Conservation (phyloP, 2,329 filamentous ascomycete genomes). For the Nothopassalora personata region DNA sequence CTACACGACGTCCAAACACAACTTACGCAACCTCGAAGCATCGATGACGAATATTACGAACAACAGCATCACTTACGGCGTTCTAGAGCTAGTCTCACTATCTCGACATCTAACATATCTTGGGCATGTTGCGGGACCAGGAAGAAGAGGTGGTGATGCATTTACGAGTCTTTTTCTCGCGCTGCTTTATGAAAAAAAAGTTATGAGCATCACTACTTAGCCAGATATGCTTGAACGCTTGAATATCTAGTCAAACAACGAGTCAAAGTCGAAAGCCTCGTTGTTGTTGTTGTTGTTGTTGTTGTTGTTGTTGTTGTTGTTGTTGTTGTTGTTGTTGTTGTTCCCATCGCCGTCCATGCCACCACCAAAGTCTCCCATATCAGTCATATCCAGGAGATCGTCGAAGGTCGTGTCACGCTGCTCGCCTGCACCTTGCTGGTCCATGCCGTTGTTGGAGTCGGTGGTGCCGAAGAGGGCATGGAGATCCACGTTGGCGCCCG, state of each 20-base stretch:
- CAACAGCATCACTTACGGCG: neutral
- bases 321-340: slow-evolving; percentile 22
- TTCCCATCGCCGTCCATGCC: slow-evolving; percentile 15
- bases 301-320: neutral
- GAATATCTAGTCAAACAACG: slow-evolving; percentile 14
- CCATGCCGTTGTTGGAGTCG: slow-evolving; percentile 13
- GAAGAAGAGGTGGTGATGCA: neutral
- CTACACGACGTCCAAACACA: neutral
- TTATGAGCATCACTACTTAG: neutral
- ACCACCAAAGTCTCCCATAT: slow-evolving; percentile 31
- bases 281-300: slow-evolving; percentile 21
- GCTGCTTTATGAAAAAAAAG: neutral
- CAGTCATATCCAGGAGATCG: slow-evolving; percentile 27
- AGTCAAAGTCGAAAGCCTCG: slow-evolving; percentile 18
- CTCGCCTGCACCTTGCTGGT: slow-evolving; percentile 15
- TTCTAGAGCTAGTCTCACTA: neutral
- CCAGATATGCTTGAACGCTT: neutral
- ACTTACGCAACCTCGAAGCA: neutral
- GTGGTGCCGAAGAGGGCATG: slow-evolving; percentile 23
- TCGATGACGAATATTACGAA: neutral
- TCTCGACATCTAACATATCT: neutral
- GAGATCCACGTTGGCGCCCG: slow-evolving; percentile 24
- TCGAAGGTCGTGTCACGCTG: slow-evolving; percentile 30
- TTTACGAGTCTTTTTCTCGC: neutral
- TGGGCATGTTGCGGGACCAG: neutral